phyloP scores from a whole-genome alignment of 2,329 filamentous ascomycete species.

The Corynespora cassiicola region DNA sequence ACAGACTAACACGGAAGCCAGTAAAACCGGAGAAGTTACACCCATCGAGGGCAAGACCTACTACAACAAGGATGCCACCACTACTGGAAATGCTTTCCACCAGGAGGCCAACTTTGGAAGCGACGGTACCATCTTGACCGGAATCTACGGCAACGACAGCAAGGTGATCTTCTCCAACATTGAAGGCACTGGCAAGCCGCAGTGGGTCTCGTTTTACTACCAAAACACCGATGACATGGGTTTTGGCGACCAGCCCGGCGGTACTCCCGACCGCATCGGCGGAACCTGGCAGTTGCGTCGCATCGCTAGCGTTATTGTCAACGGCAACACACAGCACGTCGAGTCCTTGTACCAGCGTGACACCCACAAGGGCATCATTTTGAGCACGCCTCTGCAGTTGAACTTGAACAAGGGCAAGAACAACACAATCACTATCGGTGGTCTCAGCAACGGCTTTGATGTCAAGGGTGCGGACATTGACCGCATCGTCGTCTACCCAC shows the following conservation, averaged over 20 bases:
- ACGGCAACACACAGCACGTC: slow-evolving; percentile 56
- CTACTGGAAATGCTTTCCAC: slow-evolving; percentile 57
- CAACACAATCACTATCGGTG: slow-evolving; percentile 67
- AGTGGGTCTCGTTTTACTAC: slow-evolving; percentile 66
- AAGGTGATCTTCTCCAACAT: slow-evolving; percentile 61
- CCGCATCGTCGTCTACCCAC: slow-evolving; percentile 65
- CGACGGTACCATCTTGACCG: slow-evolving; percentile 56
- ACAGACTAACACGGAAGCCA: too few relatives aligned
- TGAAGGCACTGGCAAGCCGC: slow-evolving; percentile 57
- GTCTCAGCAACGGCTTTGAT: slow-evolving; percentile 63
- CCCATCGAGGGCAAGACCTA: slow-evolving; percentile 58
- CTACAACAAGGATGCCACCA: slow-evolving; percentile 53
- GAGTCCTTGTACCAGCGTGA: slow-evolving; percentile 62
- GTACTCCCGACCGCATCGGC: slow-evolving; percentile 65
- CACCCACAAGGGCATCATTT: slow-evolving; percentile 65
- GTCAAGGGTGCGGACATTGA: slow-evolving; percentile 66
- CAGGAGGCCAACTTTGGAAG: slow-evolving; percentile 63
- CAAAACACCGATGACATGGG: slow-evolving; percentile 69
- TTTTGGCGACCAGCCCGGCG: slow-evolving; percentile 61
- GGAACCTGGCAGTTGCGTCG: slow-evolving; percentile 66
- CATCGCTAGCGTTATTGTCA: slow-evolving; percentile 67
- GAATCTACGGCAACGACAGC: slow-evolving; percentile 63
- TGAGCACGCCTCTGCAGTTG: slow-evolving; percentile 64
- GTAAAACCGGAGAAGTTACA: slow-evolving; percentile 57
- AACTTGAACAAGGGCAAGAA: slow-evolving; percentile 60